A percentile compares a stretch with the other conserved stretches of the same genome.
Evolutionary conservation across 139 green algal genomes (phyloP).

Genomic region (Chlamydomonas asymmetrica): DNA sequence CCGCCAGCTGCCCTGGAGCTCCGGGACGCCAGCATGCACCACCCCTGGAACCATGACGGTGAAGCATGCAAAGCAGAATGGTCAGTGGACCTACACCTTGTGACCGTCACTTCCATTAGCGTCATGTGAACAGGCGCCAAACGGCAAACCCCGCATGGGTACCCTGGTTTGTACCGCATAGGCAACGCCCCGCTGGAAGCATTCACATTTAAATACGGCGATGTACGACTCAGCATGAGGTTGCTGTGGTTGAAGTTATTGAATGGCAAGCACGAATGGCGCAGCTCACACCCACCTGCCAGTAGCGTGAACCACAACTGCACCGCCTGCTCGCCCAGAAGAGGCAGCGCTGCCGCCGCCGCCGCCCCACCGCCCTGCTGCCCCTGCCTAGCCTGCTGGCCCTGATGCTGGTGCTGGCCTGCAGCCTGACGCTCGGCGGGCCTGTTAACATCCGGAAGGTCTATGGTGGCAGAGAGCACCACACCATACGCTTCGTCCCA

Average conservation of each 20-base stretch:
- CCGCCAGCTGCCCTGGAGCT: conserved; percentile 14
- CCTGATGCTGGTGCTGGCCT: conserved; percentile 5
- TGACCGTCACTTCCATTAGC: neutral
- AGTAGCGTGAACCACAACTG: conserved; percentile 41
- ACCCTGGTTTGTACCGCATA: neutral
- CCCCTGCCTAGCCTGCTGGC: neutral
- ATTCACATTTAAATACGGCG: neutral
- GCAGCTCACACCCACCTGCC: conserved; percentile 11
- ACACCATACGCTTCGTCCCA: conserved; percentile 26
- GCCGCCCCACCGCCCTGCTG: neutral
- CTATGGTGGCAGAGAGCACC: conserved; percentile 6
- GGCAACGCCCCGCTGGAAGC: neutral
- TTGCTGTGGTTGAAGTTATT: neutral
- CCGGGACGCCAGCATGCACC: neutral
- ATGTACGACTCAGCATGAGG: neutral
- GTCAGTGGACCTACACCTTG: neutral
- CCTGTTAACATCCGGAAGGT: conserved; percentile 29
- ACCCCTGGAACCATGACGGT: neutral
- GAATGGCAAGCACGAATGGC: neutral
- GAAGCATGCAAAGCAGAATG: neutral
- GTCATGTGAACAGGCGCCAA: neutral
- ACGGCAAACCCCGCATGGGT: neutral
- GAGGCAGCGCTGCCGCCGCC: neutral
- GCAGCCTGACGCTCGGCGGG: conserved; percentile 7
- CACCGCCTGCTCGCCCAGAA: neutral